Evolutionary conservation across 768 basidiomycete species (phyloP).

Genomic region (Hypholoma fasciculare): DNA sequence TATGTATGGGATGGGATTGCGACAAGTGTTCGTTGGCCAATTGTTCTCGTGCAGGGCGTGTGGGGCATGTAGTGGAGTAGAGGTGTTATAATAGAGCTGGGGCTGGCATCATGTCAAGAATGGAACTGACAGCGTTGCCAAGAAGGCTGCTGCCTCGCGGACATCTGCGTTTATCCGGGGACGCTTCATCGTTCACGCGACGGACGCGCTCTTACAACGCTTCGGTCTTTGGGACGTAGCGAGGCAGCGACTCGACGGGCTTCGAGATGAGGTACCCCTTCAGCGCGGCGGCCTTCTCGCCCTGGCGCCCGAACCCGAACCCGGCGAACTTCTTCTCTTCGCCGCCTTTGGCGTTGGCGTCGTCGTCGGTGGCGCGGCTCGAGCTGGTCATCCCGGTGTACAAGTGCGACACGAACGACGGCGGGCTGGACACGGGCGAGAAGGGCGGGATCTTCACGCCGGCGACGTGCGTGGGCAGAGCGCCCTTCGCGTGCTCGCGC

Average conservation of each 20-base stretch:
- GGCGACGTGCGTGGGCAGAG: conserved; percentile 52
- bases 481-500: conserved; percentile 53
- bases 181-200: background rate
- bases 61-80: background rate
- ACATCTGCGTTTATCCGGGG: background rate
- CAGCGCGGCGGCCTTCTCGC: conserved; percentile 68
- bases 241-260: conserved; percentile 62
- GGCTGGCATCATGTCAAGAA: background rate
- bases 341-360: background rate
- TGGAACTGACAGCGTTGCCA: background rate
- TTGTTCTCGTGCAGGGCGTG: background rate
- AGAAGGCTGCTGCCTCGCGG: background rate
- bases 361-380: conserved; percentile 1
- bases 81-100: background rate
- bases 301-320: conserved; percentile 80
- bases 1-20: background rate
- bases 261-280: conserved; percentile 64
- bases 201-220: background rate
- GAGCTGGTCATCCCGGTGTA: conserved; percentile 22
- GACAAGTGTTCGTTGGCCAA: background rate
- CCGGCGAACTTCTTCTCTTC: conserved; percentile 41
- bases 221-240: conserved; percentile 36
- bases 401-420: conserved; percentile 37
- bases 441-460: conserved; percentile 35
- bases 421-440: conserved; percentile 26